Conservation (phyloP, 352 stramenopile species). For the Globisporangium okanoganense region DNA sequence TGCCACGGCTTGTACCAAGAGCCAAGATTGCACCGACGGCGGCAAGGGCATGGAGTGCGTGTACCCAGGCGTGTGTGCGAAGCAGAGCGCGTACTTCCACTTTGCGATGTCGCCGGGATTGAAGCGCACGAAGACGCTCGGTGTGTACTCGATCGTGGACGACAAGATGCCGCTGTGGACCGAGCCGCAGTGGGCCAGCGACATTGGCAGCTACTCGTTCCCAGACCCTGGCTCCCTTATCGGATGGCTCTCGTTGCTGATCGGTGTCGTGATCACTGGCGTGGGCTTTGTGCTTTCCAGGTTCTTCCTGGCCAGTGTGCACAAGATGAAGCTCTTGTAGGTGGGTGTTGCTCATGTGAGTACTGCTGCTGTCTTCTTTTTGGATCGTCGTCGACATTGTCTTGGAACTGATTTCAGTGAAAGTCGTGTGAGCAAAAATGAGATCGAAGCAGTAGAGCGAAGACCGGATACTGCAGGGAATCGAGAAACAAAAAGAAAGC, state of each 20-base stretch:
- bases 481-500: not conserved
- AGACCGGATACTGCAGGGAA: not conserved
- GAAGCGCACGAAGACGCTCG: constrained; percentile 36
- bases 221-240: constrained; percentile 68
- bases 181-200: constrained; percentile 59
- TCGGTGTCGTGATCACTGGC: constrained; percentile 43
- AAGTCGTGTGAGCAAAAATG: not conserved
- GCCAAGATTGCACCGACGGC: constrained; percentile 43
- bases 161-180: constrained; percentile 69
- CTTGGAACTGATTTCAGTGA: not conserved
- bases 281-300: constrained; percentile 36
- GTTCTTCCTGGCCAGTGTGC: constrained; percentile 56
- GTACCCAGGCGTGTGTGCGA: constrained; percentile 63
- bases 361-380: not conserved
- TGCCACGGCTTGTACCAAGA: constrained; percentile 43
- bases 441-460: not conserved
- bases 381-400: not conserved
- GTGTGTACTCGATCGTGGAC: constrained; percentile 64
- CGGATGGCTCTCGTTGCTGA: constrained; percentile 61
- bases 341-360: not conserved
- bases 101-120: constrained; percentile 70
- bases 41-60: constrained; percentile 69
- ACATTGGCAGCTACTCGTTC: constrained; percentile 79
- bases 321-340: constrained; percentile 86
- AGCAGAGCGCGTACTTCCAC: constrained; percentile 67